Evolutionary conservation across 2,329 filamentous ascomycete genomes (phyloP).

Genomic region (Fusarium papillatum): DNA sequence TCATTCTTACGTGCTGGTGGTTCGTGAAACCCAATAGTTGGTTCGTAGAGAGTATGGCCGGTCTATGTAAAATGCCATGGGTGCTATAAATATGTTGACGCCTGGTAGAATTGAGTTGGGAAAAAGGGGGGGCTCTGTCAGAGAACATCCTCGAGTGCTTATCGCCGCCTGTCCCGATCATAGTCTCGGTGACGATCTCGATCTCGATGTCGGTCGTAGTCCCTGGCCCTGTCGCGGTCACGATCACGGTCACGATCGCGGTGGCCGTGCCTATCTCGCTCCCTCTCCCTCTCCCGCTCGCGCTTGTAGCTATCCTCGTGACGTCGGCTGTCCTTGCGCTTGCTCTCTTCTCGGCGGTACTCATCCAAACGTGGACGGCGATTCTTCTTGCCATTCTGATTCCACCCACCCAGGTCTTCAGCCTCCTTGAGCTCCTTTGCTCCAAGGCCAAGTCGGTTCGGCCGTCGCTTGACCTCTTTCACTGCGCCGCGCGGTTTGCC

Average conservation of each 20-base stretch:
- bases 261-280: conserved; percentile 55
- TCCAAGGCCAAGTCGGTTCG: conserved; percentile 88
- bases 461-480: conserved; percentile 78
- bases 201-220: conserved; percentile 38
- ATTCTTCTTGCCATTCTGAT: conserved; percentile 72
- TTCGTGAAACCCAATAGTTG: not conserved
- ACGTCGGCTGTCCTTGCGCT: conserved; percentile 58
- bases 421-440: conserved; percentile 83
- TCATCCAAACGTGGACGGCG: conserved; percentile 62
- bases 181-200: conserved; percentile 39
- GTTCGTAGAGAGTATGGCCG: not conserved
- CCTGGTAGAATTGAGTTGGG: not conserved
- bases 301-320: conserved; percentile 62
- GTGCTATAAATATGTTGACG: conserved; percentile 3
- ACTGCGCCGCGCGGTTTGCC: conserved; percentile 67
- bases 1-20: conserved; percentile 20
- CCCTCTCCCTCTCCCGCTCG: conserved; percentile 54
- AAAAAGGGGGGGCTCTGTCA: not conserved
- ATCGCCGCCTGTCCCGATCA: conserved; percentile 41
- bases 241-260: conserved; percentile 45
- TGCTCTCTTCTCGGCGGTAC: conserved; percentile 60
- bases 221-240: conserved; percentile 33
- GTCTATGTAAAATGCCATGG: conserved; percentile 22
- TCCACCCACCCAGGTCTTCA: conserved; percentile 85
- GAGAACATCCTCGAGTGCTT: conserved; percentile 5